These are phyloP conservation scores for Claviceps sorghi DNA, from an alignment of 2,329 filamentous ascomycete species.

Conservation along the genomic window DNA sequence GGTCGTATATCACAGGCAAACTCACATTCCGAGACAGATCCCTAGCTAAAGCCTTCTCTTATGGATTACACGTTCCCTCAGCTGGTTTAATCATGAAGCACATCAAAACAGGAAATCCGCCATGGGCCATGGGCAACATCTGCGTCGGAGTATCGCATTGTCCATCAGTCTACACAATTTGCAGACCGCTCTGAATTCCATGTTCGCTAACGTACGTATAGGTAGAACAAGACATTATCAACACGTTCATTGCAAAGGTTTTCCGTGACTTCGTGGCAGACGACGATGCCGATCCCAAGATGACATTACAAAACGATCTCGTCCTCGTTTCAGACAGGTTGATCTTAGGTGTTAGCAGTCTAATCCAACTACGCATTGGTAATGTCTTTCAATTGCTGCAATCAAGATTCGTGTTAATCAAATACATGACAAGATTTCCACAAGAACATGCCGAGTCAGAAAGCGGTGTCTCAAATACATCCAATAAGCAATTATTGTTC, in stretches of 20 bases:
- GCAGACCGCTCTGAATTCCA: neutral
- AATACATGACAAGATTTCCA: neutral
- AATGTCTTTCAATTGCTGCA: neutral
- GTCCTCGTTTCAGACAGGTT: neutral
- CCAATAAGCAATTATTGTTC: neutral
- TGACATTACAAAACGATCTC: neutral
- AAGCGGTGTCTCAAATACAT: neutral
- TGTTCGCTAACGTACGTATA: neutral
- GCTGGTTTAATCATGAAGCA: neutral
- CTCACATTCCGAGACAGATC: neutral
- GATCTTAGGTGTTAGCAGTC: neutral
- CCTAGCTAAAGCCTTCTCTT: neutral
- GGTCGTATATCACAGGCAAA: neutral
- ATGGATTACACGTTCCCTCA: neutral
- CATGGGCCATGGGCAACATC: neutral
- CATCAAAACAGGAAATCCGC: neutral
- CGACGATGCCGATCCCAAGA: neutral
- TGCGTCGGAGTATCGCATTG: neutral
- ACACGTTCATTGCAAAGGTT: neutral
- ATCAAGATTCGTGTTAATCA: neutral
- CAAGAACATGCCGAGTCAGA: neutral
- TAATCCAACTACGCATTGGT: neutral
- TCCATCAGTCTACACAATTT: neutral
- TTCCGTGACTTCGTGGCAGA: neutral
- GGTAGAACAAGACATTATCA: neutral